Percentiles rank a stretch among this genome's conserved stretches.
Conservation (phyloP, 306 rosid genomes). For the Potentilla sterilis region DNA sequence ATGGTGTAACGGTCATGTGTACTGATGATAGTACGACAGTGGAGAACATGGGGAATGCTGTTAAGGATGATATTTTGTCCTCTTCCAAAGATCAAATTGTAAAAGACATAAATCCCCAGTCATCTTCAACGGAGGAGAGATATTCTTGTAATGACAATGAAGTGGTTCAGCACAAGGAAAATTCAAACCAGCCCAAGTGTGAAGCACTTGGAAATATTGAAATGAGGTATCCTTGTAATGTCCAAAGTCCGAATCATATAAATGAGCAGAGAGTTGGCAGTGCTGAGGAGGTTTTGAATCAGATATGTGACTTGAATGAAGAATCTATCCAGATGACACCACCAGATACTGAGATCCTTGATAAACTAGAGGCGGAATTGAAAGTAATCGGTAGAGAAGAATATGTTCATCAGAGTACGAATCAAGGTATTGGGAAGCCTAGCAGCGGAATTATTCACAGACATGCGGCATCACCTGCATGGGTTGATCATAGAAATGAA, state of each 20-base stretch:
- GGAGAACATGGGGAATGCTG: slow-evolving; percentile 7
- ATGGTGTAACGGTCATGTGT: neutral
- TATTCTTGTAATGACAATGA: slow-evolving; percentile 21
- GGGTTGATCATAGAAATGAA: slow-evolving; percentile 23
- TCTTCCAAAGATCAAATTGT: slow-evolving; percentile 24
- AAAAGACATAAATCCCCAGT: neutral
- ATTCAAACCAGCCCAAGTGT: slow-evolving; percentile 19
- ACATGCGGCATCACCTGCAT: neutral
- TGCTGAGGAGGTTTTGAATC: slow-evolving; percentile 28
- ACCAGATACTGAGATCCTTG: slow-evolving; percentile 32
- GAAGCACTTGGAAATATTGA: slow-evolving; percentile 20
- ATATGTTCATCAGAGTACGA: slow-evolving; percentile 24
- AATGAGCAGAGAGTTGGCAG: slow-evolving; percentile 20
- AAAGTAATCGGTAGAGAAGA: slow-evolving; percentile 24
- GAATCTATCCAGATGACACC: slow-evolving; percentile 37
- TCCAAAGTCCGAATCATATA: slow-evolving; percentile 21
- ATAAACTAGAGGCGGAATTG: slow-evolving; percentile 22
- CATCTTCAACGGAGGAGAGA: slow-evolving; percentile 16
- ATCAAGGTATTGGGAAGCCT: slow-evolving; percentile 23
- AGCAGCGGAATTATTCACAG: slow-evolving; percentile 2
- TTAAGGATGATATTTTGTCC: slow-evolving; percentile 5
- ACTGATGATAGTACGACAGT: slow-evolving; percentile 7
- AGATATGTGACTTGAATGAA: slow-evolving; percentile 32
- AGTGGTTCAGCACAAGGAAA: slow-evolving; percentile 9
- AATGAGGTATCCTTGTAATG: slow-evolving; percentile 19